phyloP scores from a whole-genome alignment of 2,329 filamentous ascomycete species.

The Mycosphaerella sp. region DNA sequence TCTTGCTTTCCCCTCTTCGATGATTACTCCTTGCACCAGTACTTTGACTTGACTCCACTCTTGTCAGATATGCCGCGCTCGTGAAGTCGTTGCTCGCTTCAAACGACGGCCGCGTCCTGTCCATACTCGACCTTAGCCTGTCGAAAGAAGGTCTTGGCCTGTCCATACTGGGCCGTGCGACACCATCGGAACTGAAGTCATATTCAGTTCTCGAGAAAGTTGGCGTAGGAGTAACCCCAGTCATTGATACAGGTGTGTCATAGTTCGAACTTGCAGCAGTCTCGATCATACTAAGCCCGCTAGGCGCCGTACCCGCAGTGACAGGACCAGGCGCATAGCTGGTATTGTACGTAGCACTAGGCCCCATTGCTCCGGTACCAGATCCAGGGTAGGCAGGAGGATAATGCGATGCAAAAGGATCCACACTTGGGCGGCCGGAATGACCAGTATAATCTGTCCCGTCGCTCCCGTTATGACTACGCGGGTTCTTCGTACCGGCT shows the following conservation, averaged over 20 bases:
- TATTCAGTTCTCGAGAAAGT: conserved; percentile 17
- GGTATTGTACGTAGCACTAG: conserved; percentile 3
- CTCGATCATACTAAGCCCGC: conserved; percentile 7
- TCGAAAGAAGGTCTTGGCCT: conserved; percentile 71
- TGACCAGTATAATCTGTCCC: conserved; percentile 77
- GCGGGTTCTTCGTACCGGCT: conserved; percentile 71
- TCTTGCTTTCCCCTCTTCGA: conserved; percentile 7
- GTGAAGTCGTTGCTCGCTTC: conserved; percentile 89
- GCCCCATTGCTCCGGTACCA: conserved; percentile 7
- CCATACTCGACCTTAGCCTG: conserved; percentile 78
- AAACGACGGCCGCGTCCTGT: conserved; percentile 74
- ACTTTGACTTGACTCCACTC: conserved; percentile 56
- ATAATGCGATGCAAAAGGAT: conserved; percentile 34
- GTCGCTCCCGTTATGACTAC: conserved; percentile 86
- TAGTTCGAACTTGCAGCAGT: conserved; percentile 9
- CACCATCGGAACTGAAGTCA: conserved; percentile 5
- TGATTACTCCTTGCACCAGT: not conserved
- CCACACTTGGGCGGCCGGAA: conserved; percentile 35
- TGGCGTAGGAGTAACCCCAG: conserved; percentile 23
- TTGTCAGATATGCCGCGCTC: conserved; percentile 73
- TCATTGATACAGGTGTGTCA: conserved; percentile 7
- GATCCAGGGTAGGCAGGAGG: conserved; percentile 27
- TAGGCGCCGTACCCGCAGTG: not conserved
- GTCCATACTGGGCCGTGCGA: conserved; percentile 30
- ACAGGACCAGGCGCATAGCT: not conserved